These are phyloP conservation scores for Yamadazyma sp. DNA, from an alignment of 1,139 yeast genomes.

Conservation along the genomic window DNA sequence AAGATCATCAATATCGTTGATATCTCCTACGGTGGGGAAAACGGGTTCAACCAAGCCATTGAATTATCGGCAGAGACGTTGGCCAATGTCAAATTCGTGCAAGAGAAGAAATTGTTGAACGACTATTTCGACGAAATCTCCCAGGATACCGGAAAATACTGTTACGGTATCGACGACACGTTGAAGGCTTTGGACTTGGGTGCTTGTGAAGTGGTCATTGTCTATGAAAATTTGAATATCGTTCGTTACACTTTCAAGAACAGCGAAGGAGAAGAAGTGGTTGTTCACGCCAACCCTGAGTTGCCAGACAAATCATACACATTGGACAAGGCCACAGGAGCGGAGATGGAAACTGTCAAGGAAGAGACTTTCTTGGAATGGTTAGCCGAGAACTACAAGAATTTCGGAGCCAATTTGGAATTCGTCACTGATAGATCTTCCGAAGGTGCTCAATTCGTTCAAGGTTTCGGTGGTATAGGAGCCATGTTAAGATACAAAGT, in stretches of 20 bases:
- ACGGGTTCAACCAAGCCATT: constrained; percentile 98
- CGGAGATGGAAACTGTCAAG: constrained; percentile 81
- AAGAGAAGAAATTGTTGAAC: constrained; percentile 93
- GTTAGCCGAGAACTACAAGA: constrained; percentile 95
- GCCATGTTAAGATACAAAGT: constrained; percentile 94
- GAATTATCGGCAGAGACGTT: constrained; percentile 95
- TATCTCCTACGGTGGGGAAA: constrained; percentile 98
- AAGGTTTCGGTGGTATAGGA: constrained; percentile 99
- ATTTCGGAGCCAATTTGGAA: constrained; percentile 91
- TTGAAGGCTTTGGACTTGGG: constrained; percentile 94
- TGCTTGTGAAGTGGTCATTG: constrained; percentile 90
- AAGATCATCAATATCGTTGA: constrained; percentile 92
- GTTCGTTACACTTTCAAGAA: constrained; percentile 84
- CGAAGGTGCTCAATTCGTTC: constrained; percentile 97
- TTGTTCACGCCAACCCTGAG: constrained; percentile 71
- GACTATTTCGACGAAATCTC: constrained; percentile 94
- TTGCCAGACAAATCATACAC: constrained; percentile 76
- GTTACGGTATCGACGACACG: constrained; percentile 97
- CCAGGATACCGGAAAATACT: constrained; percentile 94
- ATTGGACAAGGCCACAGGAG: constrained; percentile 80
- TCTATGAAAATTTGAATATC: constrained; percentile 85
- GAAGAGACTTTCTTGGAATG: constrained; percentile 90
- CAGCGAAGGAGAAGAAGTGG: constrained; percentile 73
- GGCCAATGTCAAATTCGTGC: constrained; percentile 94
- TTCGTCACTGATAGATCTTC: constrained; percentile 95